Evolutionary conservation across 768 basidiomycete genomes (phyloP), one percentile per base, ranked within the genome.

Genomic region (Suillus placidus): DNA sequence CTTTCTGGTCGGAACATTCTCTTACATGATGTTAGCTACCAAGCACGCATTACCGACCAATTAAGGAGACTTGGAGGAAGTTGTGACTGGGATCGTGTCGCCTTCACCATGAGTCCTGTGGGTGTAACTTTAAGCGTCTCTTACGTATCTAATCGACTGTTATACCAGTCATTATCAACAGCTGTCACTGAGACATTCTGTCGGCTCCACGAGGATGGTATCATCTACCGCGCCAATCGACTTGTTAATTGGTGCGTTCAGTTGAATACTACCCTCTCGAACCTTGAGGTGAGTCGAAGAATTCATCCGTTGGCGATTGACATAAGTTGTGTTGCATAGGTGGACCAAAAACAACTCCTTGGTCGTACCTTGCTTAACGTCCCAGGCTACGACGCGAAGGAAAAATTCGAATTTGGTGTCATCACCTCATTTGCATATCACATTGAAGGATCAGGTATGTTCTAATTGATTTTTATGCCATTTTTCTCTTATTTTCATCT

Each of bases 231-330:
- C 34, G 96, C 95, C 3, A 99, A 98, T 73, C 89, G 97, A 30
- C 85, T 99, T 52, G 97, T 99, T 66, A 97, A 99, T 73, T 99
- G 97, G 97, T 99, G 97, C 81, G 93, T 95, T 56, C 86, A 88
- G 75, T 81, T 99, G 66, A 97, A 98, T 76, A 99, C 97, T 1
- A 97, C 97, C 0, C 82, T 99, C 2, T 99, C 97, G n/a, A 99
- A 98, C 77, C 84, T 99, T 61, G 97, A 99, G 87, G 93, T 92
- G 52, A 62, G 79, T 67, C n/a, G 6, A 12, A 18, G n/a, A 40
- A 35, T 62, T 34, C 12, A 10, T 42, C n/a, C 32, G 20, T 4
- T 43, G n/a, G 5, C 2, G 6, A 30, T 0, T 42, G 43, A 10
- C 42, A 18, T 60, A 30, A 23, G n/a, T 43, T 34, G 8, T 34